Conservation (phyloP, 2,329 filamentous ascomycete genomes). For the Pseudocercospora cruenta region DNA sequence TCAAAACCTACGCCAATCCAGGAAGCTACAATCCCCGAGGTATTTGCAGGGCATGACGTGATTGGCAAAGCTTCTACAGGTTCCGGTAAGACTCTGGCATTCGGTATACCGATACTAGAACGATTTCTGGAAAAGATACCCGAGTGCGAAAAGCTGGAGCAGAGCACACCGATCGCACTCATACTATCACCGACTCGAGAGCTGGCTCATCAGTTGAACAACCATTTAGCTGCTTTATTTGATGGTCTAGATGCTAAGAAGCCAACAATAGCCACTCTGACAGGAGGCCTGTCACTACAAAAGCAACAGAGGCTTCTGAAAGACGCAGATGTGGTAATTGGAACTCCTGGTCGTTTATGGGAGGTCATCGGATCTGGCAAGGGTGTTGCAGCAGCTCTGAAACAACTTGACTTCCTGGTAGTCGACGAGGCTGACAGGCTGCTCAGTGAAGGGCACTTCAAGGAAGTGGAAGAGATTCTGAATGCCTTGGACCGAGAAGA, state of each 20-base stretch:
- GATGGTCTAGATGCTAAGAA: constrained; percentile 62
- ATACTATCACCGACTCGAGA: constrained; percentile 92
- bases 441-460: constrained; percentile 90
- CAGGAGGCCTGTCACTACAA: constrained; percentile 88
- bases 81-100: constrained; percentile 94
- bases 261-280: constrained; percentile 76
- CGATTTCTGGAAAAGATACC: constrained; percentile 64
- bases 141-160: constrained; percentile 37
- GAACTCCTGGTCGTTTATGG: constrained; percentile 86
- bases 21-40: constrained; percentile 74
- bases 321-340: constrained; percentile 85
- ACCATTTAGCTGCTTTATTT: constrained; percentile 79
- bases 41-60: constrained; percentile 82
- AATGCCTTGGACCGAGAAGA: constrained; percentile 71
- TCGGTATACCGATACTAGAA: constrained; percentile 90
- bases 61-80: constrained; percentile 96
- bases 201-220: constrained; percentile 85
- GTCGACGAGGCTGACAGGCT: constrained; percentile 93
- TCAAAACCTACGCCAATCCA: constrained; percentile 82
- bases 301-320: constrained; percentile 88
- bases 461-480: constrained; percentile 88
- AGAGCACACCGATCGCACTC: constrained; percentile 65
- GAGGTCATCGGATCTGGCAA: constrained; percentile 81
- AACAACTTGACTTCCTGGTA: constrained; percentile 77
- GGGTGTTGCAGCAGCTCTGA: constrained; percentile 70